Evolutionary conservation across 2,329 filamentous ascomycete species (phyloP).

Genomic region (Cladosporium sp.): DNA sequence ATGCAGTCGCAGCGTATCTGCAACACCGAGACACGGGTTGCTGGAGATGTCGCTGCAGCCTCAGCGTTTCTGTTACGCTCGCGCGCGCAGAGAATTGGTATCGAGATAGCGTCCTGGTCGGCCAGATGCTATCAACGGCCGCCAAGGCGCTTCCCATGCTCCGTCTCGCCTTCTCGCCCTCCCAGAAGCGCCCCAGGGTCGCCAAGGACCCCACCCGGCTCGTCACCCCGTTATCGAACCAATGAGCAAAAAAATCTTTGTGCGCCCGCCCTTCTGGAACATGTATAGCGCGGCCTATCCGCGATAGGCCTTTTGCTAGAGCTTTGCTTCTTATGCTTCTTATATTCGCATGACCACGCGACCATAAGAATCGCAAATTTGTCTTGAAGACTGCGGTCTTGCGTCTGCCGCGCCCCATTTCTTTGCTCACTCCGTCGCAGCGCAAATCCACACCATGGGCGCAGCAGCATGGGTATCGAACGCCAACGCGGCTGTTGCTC

Average conservation of each 20-base stretch:
- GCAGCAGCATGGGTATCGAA: conserved; percentile 20
- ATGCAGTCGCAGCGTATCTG: too few species aligned
- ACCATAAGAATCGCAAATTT: neutral
- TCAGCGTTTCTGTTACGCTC: too few species aligned
- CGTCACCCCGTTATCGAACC: conserved; percentile 2
- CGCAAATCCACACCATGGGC: neutral
- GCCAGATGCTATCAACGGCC: too few species aligned
- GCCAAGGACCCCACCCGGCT: neutral
- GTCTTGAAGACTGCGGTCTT: neutral
- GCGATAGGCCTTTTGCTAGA: conserved; percentile 8
- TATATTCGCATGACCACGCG: conserved; percentile 9
- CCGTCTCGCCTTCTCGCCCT: neutral
- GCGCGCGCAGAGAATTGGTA: too few species aligned
- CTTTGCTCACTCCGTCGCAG: neutral
- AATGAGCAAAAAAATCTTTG: neutral
- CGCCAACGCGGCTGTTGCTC: conserved; percentile 48
- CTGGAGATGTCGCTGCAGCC: too few species aligned
- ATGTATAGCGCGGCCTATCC: neutral
- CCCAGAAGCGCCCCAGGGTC: neutral
- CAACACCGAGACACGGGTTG: too few species aligned
- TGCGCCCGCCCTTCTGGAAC: conserved; percentile 3
- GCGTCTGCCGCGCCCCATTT: neutral
- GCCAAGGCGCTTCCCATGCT: too few species aligned
- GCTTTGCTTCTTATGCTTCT: conserved; percentile 8
- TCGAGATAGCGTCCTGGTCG: too few species aligned